Conservation (phyloP, 2,329 filamentous ascomycete genomes). For the Aspergillus sp. region DNA sequence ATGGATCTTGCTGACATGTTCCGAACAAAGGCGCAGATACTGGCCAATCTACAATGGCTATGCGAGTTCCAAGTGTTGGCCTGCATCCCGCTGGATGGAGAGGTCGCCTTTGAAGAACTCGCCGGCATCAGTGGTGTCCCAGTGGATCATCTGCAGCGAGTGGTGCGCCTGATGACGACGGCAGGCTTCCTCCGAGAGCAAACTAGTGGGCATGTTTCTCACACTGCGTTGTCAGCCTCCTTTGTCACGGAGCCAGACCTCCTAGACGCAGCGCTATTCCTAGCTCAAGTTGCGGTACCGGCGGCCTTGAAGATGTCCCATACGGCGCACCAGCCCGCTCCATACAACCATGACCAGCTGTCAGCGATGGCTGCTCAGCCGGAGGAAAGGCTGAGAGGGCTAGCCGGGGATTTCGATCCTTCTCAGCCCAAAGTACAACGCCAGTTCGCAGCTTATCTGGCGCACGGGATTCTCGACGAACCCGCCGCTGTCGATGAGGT, state of each 20-base stretch:
- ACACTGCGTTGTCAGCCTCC: background rate
- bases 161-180: background rate
- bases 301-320: constrained; percentile 1
- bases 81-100: constrained; percentile 3
- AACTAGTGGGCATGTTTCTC: background rate
- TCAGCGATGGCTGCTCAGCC: background rate
- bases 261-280: background rate
- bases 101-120: constrained; percentile 1
- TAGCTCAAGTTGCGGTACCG: background rate
- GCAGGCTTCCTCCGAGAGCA: background rate
- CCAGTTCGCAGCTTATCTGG: constrained; percentile 4
- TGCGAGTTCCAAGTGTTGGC: constrained; percentile 5
- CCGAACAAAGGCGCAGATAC: background rate
- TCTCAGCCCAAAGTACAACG: background rate
- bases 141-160: constrained; percentile 1
- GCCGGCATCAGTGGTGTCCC: constrained; percentile 1
- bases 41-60: constrained; percentile 6
- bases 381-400: background rate
- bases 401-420: background rate
- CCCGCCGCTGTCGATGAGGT: background rate
- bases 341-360: background rate
- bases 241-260: constrained; percentile 5
- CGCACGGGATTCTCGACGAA: background rate
- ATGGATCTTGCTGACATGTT: background rate
- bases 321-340: background rate